Evolutionary conservation across 176 grass and related monocot species (phyloP).

Genomic region (Musa acuminata): DNA sequence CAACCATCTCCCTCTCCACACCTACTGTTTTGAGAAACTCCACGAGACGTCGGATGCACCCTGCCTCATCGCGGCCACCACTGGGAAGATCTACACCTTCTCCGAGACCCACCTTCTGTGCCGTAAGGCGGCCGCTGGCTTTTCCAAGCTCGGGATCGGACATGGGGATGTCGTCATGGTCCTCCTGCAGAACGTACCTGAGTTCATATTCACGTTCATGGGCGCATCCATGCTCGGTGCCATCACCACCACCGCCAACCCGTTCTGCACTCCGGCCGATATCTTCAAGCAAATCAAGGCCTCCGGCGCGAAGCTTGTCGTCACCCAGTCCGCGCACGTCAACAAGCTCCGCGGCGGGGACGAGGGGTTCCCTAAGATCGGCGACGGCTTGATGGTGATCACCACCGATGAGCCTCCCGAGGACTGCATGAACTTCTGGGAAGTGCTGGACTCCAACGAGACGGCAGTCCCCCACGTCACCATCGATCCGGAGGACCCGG

Average conservation of each 20-base stretch:
- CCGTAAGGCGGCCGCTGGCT: conserved; percentile 19
- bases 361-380: background rate
- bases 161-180: conserved; percentile 29
- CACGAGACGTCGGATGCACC: conserved; percentile 20
- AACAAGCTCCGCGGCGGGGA: conserved; percentile 18
- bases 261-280: conserved; percentile 25
- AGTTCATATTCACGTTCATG: conserved; percentile 36
- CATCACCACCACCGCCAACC: conserved; percentile 33
- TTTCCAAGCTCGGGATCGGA: conserved; percentile 21
- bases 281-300: conserved; percentile 40
- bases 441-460: conserved; percentile 10
- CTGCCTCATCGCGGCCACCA: conserved; percentile 24
- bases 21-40: background rate
- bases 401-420: conserved; percentile 16
- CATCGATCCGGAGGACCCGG: conserved; percentile 22
- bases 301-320: conserved; percentile 20
- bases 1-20: background rate
- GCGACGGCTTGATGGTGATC: conserved; percentile 8
- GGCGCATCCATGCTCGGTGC: conserved; percentile 36
- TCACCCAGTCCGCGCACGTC: conserved; percentile 29
- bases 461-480: conserved; percentile 1
- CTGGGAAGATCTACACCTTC: conserved; percentile 27
- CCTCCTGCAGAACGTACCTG: conserved; percentile 28
- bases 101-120: conserved; percentile 28
- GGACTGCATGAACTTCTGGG: conserved; percentile 23